Evolutionary conservation across 176 grass and related monocot genomes (phyloP), one percentile per base, ranked within the genome.

Genomic region (Aegilops speltoides): DNA sequence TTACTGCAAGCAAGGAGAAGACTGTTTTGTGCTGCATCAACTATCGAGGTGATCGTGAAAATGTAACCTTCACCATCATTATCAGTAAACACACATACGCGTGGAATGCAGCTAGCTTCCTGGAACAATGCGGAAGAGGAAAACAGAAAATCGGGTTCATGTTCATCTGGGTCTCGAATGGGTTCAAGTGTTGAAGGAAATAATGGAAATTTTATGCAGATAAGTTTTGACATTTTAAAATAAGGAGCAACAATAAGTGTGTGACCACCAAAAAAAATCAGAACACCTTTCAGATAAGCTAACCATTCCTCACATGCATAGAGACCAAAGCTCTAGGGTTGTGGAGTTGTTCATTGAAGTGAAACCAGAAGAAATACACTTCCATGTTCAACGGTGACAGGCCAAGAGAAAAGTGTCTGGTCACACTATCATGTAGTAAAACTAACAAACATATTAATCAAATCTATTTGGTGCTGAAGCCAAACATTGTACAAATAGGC

Each of bases 1-100:
- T 82, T 82, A 82, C 79, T 82, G 43, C 64, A 68, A 82, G 79
- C 43, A 82, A 34, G 64, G 64, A 69, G 28, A 82, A 82, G 26
- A 82, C 33, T 34, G 7, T 72, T 64, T 64, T 88, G 79, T 28
- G 33, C 33, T 78, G 78, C 52, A 77, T 76, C 17, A 82, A 86
- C 52, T 37, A 78, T 11, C 26, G 68, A 69, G 41, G 33, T 52
- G 22, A 34, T 23, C 16, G 20, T n/a, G 4, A 82, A 52, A 16
- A 68, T n/a, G 4, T 68, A 82, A 68, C 65, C 26, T 34, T 82
- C 28, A 23, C 12, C 79, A 34, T 33, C 79, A 22, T 50, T 7
- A 3, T 52, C 26, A 23, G 38, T 81, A 68, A 81, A 48, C 19
- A 50, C 11, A 23, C 7, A 11, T 11, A 48, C 56, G 56, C 7